Conservation (phyloP, 441 rosid genomes). For the Croton setiger region DNA sequence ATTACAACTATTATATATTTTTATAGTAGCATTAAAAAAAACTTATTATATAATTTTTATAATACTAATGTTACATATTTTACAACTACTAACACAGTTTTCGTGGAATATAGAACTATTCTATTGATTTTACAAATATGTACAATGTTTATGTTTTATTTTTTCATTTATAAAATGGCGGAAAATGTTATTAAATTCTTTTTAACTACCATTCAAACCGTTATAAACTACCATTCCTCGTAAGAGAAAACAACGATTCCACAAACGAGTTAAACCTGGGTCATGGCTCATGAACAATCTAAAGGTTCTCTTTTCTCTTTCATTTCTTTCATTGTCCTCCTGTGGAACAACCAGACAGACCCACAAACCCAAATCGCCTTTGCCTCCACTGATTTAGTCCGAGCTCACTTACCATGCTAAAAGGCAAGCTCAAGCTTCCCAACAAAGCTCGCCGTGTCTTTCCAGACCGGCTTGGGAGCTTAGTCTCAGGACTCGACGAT, state of each 20-base stretch:
- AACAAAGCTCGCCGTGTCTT: conserved; percentile 37
- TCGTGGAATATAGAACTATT: no score
- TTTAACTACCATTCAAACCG: conserved; percentile 43
- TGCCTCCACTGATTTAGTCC: conserved; percentile 17
- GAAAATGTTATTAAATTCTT: no score
- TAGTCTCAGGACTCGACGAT: conserved; percentile 38
- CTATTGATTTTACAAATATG: no score
- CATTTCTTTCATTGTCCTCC: background rate
- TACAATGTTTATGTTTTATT: no score
- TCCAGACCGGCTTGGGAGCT: conserved; percentile 53
- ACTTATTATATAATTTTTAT: no score
- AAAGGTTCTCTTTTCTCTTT: background rate
- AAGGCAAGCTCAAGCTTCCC: conserved; percentile 51
- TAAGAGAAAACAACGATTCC: conserved; percentile 6
- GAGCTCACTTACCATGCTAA: conserved; percentile 38
- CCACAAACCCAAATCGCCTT: conserved; percentile 9
- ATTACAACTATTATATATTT: no score
- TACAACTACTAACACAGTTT: no score
- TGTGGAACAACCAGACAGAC: conserved; percentile 15
- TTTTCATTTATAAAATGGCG: no score
- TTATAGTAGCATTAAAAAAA: no score
- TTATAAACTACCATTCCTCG: conserved; percentile 44
- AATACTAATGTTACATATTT: no score
- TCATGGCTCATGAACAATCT: background rate
- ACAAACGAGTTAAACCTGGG: conserved; percentile 8